Base-by-base conservation (phyloP, 179 eudicot species). In the Nepenthes alata region DNA sequence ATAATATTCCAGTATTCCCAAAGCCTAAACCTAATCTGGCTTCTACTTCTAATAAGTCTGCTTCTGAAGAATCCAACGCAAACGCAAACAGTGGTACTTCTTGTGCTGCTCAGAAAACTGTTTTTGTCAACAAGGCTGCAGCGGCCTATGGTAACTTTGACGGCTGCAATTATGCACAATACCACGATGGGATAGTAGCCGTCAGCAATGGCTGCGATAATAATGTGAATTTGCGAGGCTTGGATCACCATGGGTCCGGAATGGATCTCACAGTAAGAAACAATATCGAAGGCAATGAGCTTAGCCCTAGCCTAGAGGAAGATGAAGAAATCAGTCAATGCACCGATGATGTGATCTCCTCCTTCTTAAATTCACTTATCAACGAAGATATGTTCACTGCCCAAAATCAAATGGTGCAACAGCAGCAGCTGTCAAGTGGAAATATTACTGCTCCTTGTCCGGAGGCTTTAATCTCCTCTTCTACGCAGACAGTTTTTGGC, bases 291-390 rank as follows among this genome's bases (percentile, higher is more conserved):
- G 25, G 50, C 14, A 52, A 39, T 25, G 55, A 48, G 15, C 47
- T 54, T 25, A 67, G 61, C 7, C 57, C 45, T 59, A 66, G 70
- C 37, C 70, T 57, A 0, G 73, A 66, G 2, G 66, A 64, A 2
- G 73, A 67, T 0, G 67, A 70, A 4, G 68, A 58, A 11, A 50
- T 64, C 34, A 57, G 67, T 41, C 70, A 60, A 35, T 58, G 75
- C 25, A 44, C 53, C 0, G 84, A 76, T 12, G 84, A 80, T 39
- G 70, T 72, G 7, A 71, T 80, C 61, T 80, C 82, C 13, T 74
- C 82, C 10, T 80, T 80, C 75, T 70, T 80, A 72, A 75, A 80
- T 64, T 77, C 85, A 3, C 59, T 80, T 48, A 77, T 80, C 38
- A 77, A 77, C n/a, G 80, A 80, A 57, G 82, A 80, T n/a, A 67